Conservation (phyloP, 2,329 filamentous ascomycete species). For the Arthrobotrys pseudoclavata region DNA sequence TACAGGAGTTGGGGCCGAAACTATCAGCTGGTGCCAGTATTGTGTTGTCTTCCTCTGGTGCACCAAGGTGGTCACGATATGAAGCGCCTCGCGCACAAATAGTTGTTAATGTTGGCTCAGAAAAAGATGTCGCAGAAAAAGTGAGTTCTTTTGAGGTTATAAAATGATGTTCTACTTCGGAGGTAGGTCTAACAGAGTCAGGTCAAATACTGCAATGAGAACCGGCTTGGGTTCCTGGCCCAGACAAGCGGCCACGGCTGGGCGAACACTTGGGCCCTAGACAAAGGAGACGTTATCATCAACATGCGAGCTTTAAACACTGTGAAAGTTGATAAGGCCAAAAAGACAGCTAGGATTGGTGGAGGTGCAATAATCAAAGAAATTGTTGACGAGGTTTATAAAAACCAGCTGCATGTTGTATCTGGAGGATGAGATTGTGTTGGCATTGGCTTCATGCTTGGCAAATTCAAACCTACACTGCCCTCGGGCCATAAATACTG, state of each 20-base stretch:
- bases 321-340: constrained; percentile 50
- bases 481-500: not conserved
- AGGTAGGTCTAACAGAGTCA: constrained; percentile 22
- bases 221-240: constrained; percentile 44
- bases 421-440: constrained; percentile 53
- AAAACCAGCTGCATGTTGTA: constrained; percentile 52
- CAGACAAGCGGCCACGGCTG: constrained; percentile 57
- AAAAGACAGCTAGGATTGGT: constrained; percentile 59
- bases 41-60: constrained; percentile 47
- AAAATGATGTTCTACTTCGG: not conserved
- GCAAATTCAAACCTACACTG: not conserved
- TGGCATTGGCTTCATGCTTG: constrained; percentile 48
- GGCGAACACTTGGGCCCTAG: constrained; percentile 53
- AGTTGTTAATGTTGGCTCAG: constrained; percentile 47
- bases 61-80: constrained; percentile 52
- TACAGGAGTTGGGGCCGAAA: constrained; percentile 38
- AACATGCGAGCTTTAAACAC: constrained; percentile 45
- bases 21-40: constrained; percentile 44
- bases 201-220: constrained; percentile 59
- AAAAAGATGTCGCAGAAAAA: constrained; percentile 48
- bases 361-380: constrained; percentile 60
- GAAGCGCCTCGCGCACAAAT: constrained; percentile 38
- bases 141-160: constrained; percentile 12
- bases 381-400: constrained; percentile 55
- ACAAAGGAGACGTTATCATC: constrained; percentile 57